Percentiles rank a stretch among this genome's conserved stretches.
phyloP scores from a whole-genome alignment of 495 filamentous ascomycete genomes.

The Trichoderma parareesei region DNA sequence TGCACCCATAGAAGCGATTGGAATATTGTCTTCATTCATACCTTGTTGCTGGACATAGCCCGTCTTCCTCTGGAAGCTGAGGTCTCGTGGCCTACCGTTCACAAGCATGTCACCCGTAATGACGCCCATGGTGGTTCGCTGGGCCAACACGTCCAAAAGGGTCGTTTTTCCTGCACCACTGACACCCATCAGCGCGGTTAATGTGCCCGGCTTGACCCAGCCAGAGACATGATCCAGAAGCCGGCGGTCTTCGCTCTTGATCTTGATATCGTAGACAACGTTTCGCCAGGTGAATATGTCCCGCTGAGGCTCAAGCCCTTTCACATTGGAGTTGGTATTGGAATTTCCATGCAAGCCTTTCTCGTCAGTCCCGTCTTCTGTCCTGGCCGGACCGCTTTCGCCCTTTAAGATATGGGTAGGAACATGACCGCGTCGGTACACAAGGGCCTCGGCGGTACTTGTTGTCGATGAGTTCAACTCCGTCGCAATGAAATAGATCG shows the following conservation, averaged over 20 bases:
- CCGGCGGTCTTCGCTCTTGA: constrained; percentile 43
- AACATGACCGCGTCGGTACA: constrained; percentile 72
- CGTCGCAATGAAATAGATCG: constrained; percentile 58
- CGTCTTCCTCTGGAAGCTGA: constrained; percentile 72
- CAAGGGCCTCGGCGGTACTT: constrained; percentile 80
- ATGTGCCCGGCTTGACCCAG: constrained; percentile 58
- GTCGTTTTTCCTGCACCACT: constrained; percentile 67
- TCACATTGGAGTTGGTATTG: not conserved
- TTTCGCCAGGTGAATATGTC: constrained; percentile 55
- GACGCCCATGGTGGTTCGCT: constrained; percentile 52
- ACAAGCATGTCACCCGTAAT: constrained; percentile 70
- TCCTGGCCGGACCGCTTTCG: constrained; percentile 44
- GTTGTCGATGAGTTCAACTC: constrained; percentile 69
- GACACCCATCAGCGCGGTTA: constrained; percentile 65
- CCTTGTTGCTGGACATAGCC: constrained; percentile 91
- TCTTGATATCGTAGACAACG: constrained; percentile 57
- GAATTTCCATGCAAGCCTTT: constrained; percentile 16
- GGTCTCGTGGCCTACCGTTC: constrained; percentile 56
- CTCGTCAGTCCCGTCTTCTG: constrained; percentile 43
- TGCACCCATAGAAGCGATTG: no score
- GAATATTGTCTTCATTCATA: constrained; percentile 13
- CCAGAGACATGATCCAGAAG: constrained; percentile 54
- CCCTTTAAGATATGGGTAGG: constrained; percentile 39
- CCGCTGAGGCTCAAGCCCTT: constrained; percentile 9
- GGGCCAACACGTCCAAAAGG: constrained; percentile 53